Evolutionary conservation across 139 green algal species (phyloP).

Genomic region (Penium margaritaceum): DNA sequence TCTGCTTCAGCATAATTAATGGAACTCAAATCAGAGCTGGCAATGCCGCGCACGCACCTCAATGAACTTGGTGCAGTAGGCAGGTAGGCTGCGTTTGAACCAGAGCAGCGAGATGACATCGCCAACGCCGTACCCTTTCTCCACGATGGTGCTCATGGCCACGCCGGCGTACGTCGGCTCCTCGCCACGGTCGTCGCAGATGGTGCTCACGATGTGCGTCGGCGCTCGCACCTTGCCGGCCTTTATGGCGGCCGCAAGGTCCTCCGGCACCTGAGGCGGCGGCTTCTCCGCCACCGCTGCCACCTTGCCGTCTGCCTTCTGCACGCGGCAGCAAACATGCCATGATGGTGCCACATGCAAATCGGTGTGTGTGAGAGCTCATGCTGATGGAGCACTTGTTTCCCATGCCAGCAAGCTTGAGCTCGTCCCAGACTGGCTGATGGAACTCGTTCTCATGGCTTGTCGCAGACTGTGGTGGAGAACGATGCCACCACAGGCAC

Average conservation of each 20-base stretch:
- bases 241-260: constrained; percentile 71
- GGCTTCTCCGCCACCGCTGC: constrained; percentile 57
- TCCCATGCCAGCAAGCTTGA: no score
- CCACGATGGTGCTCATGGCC: constrained; percentile 68
- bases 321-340: background rate
- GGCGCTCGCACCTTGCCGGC: constrained; percentile 76
- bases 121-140: constrained; percentile 68
- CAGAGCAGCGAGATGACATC: constrained; percentile 82
- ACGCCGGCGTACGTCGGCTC: constrained; percentile 68
- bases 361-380: background rate
- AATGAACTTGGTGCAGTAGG: constrained; percentile 88
- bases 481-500: no score
- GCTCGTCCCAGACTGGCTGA: background rate
- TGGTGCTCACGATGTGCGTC: constrained; percentile 83
- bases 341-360: background rate
- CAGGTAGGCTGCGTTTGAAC: constrained; percentile 59
- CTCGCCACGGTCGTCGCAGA: constrained; percentile 88
- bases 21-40: no score
- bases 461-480: no score
- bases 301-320: constrained; percentile 56
- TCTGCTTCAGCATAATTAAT: no score
- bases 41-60: no score
- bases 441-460: no score
- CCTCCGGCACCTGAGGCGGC: constrained; percentile 64
- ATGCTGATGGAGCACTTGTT: background rate